Base-by-base conservation (phyloP, 164 flowering plant species). In the Litsea cubeba region DNA sequence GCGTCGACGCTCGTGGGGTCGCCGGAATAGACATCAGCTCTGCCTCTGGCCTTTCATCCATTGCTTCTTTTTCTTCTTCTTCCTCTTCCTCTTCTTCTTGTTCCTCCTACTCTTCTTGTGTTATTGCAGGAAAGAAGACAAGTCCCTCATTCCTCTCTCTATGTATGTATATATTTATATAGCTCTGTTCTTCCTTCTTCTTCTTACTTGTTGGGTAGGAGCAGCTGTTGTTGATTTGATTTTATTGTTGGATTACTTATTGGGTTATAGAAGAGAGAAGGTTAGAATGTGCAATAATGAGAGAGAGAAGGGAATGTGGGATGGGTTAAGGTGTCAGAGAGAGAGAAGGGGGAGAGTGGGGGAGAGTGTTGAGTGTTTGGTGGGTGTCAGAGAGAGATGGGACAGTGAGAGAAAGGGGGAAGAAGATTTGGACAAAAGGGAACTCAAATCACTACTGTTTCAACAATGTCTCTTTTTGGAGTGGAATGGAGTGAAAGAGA, bases 21-120 rank as follows among this genome's bases (percentile, higher is more conserved):
- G 97, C 96, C 62, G 99, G 98, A 24, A 95, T 93, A 2, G 99
- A 95, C 54, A 95, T 88, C 40, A 95, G 84, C 92, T 95, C 99
- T n/a, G 95, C 76, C 77, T 91, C 95, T 20, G 89, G 89, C 77
- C 93, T 83, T 80, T 90, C 95, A 64, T 91, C 97, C 95, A 90
- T 89, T 60, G 14, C 35, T 24, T 62, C 22, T n/a, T 3, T 46
- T 28, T 24, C 40, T 26, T 18, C 63, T 18, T 23, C 71, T 54
- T 5, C 4, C 54, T 40, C 63, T 30, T 20, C 2, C 50, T 51
- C 26, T 32, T 15, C 7, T 3, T 28, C 63, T 18, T 23, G 67
- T 54, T 2, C 11, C 54, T 40, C 63, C n/a, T n/a, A 6, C 63
- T 54, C 28, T 35, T 17, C 8, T 12, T 28, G 12, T 51, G 22